phyloP scores from a whole-genome alignment of 768 basidiomycete genomes.

The Lepiota brunneoincarnata region DNA sequence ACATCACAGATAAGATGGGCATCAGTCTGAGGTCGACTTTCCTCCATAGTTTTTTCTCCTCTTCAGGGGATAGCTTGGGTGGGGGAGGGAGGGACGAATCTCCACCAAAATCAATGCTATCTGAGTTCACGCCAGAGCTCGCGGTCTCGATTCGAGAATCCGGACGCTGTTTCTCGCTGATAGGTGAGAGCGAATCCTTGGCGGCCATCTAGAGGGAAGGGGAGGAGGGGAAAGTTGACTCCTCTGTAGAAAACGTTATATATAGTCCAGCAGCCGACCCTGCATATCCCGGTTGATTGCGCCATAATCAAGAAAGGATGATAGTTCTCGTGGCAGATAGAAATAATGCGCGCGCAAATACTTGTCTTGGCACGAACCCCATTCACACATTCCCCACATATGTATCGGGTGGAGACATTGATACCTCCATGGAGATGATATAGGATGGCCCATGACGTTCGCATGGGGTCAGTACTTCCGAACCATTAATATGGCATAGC shows the following conservation, averaged over 20 bases:
- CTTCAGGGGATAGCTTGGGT: not conserved
- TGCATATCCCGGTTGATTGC: no score
- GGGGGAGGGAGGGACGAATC: constrained; percentile 3
- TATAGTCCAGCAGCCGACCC: no score
- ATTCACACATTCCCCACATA: no score
- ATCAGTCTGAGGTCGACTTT: constrained; percentile 58
- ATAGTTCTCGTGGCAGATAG: no score
- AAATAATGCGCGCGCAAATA: no score
- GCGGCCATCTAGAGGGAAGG: not conserved
- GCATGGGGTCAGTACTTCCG: no score
- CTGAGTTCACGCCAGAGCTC: not conserved
- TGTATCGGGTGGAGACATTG: no score
- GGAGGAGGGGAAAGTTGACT: not conserved
- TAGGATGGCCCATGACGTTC: no score
- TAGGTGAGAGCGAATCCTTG: not conserved
- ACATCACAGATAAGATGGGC: constrained; percentile 59
- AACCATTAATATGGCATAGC: no score
- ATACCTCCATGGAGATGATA: no score
- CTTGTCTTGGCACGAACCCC: no score
- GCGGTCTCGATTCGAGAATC: not conserved
- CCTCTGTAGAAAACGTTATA: not conserved
- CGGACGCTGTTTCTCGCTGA: not conserved
- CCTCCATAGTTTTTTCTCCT: constrained; percentile 47
- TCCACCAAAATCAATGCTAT: constrained; percentile 1
- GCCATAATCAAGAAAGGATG: no score